A percentile compares a stretch with the other conserved stretches of the same genome.
phyloP scores from a whole-genome alignment of 192 early-diverging fungal species.

The Linnemannia schmuckeri region DNA sequence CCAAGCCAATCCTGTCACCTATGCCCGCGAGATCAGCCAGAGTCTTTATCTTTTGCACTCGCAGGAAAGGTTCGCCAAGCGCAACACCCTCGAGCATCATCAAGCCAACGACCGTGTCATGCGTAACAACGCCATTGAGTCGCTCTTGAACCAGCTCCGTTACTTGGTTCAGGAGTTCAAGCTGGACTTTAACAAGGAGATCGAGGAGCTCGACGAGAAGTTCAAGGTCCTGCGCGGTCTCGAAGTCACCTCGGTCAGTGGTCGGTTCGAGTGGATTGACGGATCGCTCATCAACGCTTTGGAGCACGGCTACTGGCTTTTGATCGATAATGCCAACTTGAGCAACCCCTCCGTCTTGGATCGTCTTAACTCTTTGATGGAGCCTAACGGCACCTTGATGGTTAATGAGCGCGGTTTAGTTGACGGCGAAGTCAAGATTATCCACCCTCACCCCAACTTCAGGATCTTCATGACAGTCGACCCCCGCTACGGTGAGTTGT shows the following conservation, averaged over 20 bases:
- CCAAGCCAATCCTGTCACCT: conserved; percentile 15
- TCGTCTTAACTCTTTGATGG: conserved; percentile 93
- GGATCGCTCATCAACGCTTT: conserved; percentile 92
- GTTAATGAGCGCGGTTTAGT: conserved; percentile 93
- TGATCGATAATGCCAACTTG: conserved; percentile 96
- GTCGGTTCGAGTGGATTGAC: conserved; percentile 98
- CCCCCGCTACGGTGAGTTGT: conserved; percentile 92
- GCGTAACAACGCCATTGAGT: conserved; percentile 49
- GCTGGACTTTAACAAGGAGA: conserved; percentile 35
- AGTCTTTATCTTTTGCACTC: conserved; percentile 46
- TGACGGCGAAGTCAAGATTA: conserved; percentile 81
- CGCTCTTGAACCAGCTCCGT: conserved; percentile 45
- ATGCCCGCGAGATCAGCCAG: conserved; percentile 52
- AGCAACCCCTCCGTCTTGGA: conserved; percentile 96
- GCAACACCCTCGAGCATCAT: conserved; percentile 18
- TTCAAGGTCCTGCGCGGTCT: conserved; percentile 55
- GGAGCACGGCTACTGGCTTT: conserved; percentile 91
- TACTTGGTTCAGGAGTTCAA: conserved; percentile 50
- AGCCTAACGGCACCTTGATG: conserved; percentile 87
- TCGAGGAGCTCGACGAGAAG: conserved; percentile 44
- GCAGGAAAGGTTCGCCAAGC: conserved; percentile 38
- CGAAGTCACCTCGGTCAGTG: conserved; percentile 70
- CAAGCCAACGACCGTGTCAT: conserved; percentile 40
- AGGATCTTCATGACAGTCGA: conserved; percentile 97
- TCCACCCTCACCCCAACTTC: conserved; percentile 90